Percentiles rank a stretch among this genome's conserved stretches.
These are phyloP conservation scores for Eimeria maxima DNA, from an alignment of 169 alveolate genomes.

Conservation along the genomic window DNA sequence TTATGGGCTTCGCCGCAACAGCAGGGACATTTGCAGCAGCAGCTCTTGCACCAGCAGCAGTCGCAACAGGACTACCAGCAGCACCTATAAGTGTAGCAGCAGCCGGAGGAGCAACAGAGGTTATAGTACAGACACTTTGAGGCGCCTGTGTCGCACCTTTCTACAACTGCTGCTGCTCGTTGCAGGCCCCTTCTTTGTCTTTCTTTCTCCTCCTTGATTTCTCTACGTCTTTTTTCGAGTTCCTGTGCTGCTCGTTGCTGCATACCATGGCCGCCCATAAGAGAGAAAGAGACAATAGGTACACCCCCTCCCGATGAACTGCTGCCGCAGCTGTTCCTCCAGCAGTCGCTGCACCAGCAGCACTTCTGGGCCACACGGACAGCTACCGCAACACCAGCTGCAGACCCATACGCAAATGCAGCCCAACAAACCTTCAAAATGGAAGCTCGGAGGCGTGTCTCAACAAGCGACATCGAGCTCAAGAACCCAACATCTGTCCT, in stretches of 20 bases:
- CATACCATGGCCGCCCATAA: not conserved
- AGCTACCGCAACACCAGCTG: not conserved
- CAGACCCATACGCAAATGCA: not conserved
- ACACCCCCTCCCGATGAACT: not conserved
- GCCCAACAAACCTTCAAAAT: not conserved
- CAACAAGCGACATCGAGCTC: not conserved
- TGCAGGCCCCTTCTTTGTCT: not conserved
- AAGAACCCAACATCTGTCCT: not conserved
- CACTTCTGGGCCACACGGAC: not conserved
- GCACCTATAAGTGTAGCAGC: not conserved
- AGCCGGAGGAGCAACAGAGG: not conserved
- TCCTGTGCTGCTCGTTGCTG: constrained; percentile 21
- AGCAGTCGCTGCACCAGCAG: too few species aligned
- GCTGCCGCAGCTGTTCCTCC: too few species aligned
- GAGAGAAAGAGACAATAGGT: not conserved
- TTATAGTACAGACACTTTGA: not conserved
- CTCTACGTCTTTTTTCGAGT: not conserved
- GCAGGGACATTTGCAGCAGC: not conserved
- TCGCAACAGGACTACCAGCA: not conserved
- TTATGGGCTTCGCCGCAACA: not conserved
- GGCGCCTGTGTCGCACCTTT: not conserved
- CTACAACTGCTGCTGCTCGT: constrained; percentile 2
- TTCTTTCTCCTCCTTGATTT: not conserved
- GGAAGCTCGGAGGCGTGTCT: constrained; percentile 1
- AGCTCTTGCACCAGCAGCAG: not conserved